phyloP scores from a whole-genome alignment of 2,329 filamentous ascomycete genomes.

The Colletotrichum australisinense region DNA sequence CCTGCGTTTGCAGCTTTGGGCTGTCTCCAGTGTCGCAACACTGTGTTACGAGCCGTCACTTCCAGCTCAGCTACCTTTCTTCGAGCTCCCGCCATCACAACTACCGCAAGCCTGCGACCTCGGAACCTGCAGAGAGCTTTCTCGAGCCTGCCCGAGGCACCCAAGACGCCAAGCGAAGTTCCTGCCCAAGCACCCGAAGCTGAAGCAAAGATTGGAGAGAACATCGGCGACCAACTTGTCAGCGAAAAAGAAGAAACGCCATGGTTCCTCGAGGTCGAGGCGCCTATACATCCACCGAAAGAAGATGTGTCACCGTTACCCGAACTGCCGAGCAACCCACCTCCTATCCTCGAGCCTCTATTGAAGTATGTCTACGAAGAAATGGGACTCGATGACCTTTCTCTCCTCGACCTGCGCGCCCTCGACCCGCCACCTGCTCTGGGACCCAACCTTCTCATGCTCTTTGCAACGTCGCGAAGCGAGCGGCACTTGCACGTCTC shows the following conservation, averaged over 20 bases:
- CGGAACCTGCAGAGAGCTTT: constrained; percentile 38
- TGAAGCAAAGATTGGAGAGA: neutral
- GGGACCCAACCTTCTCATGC: constrained; percentile 90
- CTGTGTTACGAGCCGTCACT: constrained; percentile 40
- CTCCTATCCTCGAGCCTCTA: constrained; percentile 77
- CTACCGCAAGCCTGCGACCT: constrained; percentile 16
- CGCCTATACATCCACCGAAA: constrained; percentile 62
- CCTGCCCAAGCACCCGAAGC: neutral
- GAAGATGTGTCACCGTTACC: constrained; percentile 62
- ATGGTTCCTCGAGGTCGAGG: constrained; percentile 88
- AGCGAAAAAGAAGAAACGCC: constrained; percentile 58
- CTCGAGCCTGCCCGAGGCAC: constrained; percentile 36
- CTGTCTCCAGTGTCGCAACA: constrained; percentile 43
- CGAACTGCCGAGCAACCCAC: constrained; percentile 73
- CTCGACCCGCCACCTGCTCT: constrained; percentile 89
- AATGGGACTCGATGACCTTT: constrained; percentile 85
- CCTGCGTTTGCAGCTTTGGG: constrained; percentile 39
- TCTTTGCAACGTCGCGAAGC: constrained; percentile 90
- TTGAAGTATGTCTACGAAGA: constrained; percentile 85
- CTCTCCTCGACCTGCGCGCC: constrained; percentile 83
- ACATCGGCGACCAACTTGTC: constrained; percentile 10
- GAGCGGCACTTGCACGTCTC: constrained; percentile 94
- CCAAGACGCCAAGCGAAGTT: neutral
- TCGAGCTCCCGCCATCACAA: constrained; percentile 2
- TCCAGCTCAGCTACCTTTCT: constrained; percentile 15